A percentile compares a stretch with the other conserved stretches of the same genome.
Conservation (phyloP, 768 basidiomycete genomes). For the Termitomyces sp. region DNA sequence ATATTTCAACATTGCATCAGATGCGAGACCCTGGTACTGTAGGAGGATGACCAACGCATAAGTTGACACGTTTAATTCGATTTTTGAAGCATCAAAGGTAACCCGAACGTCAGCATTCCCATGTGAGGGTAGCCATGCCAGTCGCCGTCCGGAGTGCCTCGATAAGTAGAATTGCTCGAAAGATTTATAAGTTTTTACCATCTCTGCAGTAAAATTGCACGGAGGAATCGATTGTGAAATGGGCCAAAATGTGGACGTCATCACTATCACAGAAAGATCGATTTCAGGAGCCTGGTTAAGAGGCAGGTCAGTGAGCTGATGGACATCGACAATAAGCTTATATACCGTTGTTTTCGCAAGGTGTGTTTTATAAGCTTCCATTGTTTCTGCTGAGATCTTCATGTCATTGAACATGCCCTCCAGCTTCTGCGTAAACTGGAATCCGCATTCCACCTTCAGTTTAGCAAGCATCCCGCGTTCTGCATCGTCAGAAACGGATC, state of each 20-base stretch:
- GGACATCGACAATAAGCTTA: constrained; percentile 6
- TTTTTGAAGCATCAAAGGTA: constrained; percentile 69
- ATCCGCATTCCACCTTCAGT: constrained; percentile 93
- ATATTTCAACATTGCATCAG: constrained; percentile 72
- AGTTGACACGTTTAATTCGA: constrained; percentile 92
- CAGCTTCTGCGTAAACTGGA: constrained; percentile 94
- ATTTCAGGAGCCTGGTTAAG: constrained; percentile 57
- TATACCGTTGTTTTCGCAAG: constrained; percentile 58
- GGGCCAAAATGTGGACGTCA: constrained; percentile 98
- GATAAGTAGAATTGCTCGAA: constrained; percentile 90
- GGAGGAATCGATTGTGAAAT: constrained; percentile 57
- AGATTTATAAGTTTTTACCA: constrained; percentile 61
- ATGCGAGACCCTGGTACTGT: constrained; percentile 70
- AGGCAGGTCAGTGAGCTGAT: constrained; percentile 3
- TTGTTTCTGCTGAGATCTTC: constrained; percentile 79
- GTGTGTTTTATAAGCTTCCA: constrained; percentile 62
- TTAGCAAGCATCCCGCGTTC: constrained; percentile 97
- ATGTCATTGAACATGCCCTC: constrained; percentile 99
- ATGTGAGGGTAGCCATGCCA: constrained; percentile 88
- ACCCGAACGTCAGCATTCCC: constrained; percentile 89
- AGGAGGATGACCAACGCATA: constrained; percentile 82
- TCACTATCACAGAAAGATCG: constrained; percentile 84
- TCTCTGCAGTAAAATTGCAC: constrained; percentile 61
- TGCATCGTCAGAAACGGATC: constrained; percentile 95
- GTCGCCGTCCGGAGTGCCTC: constrained; percentile 80